Conservation (phyloP, 495 filamentous ascomycete genomes). For the Corynascus novoguineensis region DNA sequence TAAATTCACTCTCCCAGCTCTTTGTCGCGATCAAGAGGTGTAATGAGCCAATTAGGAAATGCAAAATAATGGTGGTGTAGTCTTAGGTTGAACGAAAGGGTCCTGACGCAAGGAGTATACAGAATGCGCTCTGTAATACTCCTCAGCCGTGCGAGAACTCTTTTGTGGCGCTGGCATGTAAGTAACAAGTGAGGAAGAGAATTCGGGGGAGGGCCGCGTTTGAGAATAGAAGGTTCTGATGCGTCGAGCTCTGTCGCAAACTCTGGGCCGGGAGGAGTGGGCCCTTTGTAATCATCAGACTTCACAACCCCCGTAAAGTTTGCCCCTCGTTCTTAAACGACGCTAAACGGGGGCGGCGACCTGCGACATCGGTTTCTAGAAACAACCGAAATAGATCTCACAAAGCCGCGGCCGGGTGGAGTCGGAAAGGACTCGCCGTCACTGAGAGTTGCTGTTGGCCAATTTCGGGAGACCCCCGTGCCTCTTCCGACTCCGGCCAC, state of each 20-base stretch:
- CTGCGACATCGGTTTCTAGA: conserved; percentile 11
- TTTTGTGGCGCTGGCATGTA: conserved; percentile 24
- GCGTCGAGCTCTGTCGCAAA: conserved; percentile 3
- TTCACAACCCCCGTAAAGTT: conserved; percentile 6
- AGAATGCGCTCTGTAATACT: conserved; percentile 52
- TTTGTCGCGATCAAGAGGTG: no score
- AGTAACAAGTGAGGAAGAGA: not conserved
- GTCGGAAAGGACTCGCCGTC: conserved; percentile 14
- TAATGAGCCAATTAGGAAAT: not conserved
- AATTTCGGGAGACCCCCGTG: not conserved
- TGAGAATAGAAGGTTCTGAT: not conserved
- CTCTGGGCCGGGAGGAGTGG: conserved; percentile 7
- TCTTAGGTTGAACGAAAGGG: conserved; percentile 21
- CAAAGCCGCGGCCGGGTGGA: conserved; percentile 3
- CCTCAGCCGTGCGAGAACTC: conserved; percentile 53
- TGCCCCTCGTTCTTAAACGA: conserved; percentile 1
- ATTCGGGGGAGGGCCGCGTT: not conserved
- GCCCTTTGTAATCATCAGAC: conserved; percentile 16
- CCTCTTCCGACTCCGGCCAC: conserved; percentile 10
- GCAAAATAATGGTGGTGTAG: not conserved
- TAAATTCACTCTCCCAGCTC: no score
- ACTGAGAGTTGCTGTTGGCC: conserved; percentile 7
- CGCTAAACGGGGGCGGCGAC: not conserved
- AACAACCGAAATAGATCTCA: not conserved
- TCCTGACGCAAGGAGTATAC: conserved; percentile 61